Evolutionary conservation across 345 rosid genomes (phyloP).

Genomic region (Eucalyptus globulus): DNA sequence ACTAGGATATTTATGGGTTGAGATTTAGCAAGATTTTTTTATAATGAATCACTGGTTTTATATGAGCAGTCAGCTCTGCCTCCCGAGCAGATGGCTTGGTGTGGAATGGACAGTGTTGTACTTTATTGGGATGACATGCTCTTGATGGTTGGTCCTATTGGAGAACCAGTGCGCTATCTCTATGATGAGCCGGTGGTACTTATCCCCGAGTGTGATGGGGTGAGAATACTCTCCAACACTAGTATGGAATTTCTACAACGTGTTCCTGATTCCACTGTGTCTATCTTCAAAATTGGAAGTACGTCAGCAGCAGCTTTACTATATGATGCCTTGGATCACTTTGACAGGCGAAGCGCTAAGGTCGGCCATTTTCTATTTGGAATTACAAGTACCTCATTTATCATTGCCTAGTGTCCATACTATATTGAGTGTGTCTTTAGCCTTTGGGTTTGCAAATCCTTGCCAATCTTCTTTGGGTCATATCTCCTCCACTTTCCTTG

Average conservation of each 20-base stretch:
- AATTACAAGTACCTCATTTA: background rate
- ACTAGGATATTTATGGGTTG: background rate
- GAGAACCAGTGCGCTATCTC: conserved; percentile 69
- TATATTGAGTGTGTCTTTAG: background rate
- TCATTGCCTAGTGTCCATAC: background rate
- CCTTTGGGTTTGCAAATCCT: background rate
- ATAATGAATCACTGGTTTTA: background rate
- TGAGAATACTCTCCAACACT: conserved; percentile 79
- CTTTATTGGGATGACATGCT: conserved; percentile 93
- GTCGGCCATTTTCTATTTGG: conserved; percentile 7
- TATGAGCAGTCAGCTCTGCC: conserved; percentile 78
- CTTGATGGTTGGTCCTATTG: conserved; percentile 90
- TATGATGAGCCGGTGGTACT: conserved; percentile 85
- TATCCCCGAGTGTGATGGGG: conserved; percentile 96
- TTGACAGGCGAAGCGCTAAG: conserved; percentile 93
- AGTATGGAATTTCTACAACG: conserved; percentile 89
- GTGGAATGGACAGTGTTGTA: conserved; percentile 89
- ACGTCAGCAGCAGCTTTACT: conserved; percentile 89
- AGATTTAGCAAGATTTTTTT: background rate
- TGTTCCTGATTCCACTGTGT: conserved; percentile 91
- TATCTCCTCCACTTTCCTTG: background rate
- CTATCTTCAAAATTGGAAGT: conserved; percentile 95
- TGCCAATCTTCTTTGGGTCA: background rate
- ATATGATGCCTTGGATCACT: conserved; percentile 94
- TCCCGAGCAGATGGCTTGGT: conserved; percentile 96